Base-by-base conservation (phyloP, 2,329 filamentous ascomycete genomes). In the Ophiocordyceps unilateralis region DNA sequence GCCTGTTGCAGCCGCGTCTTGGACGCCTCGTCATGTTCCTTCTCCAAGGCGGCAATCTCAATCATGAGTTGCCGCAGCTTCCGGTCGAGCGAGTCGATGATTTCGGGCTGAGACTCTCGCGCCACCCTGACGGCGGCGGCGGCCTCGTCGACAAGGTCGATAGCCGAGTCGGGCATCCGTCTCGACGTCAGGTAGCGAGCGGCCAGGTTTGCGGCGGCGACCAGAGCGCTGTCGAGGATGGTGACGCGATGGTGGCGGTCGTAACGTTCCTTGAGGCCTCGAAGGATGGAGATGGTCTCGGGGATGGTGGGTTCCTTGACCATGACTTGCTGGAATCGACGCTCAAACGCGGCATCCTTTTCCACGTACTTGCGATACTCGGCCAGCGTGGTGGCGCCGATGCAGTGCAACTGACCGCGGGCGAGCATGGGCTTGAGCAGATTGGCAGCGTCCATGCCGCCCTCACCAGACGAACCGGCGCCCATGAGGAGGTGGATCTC, bases 281-380 rank as follows among this genome's bases (percentile, higher is more conserved):
- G 85, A n/a, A 98, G 79, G 55, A 98, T 98, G 20, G 91, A 98
- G 48, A 98, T 77, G 14, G 91, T 96, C 65, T 98, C 91, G 1
- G 76, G 62, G 41, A 96, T 80, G 6, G 77, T 72, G 2, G 91
- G 91, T 59, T 98, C 91, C 66, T 95, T 95, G 60, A 96, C 89
- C 39, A 98, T 64, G 34, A 98, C 91, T 63, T 98, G 91, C 61
- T 98, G 91, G 73, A 98, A 98, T 61, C 91, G 84, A 63, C 91
- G 85, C 64, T 98, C 91, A 59, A 98, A 98, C 40, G 91, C 91
- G 39, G 86, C 83, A 55, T 98, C 91, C 65, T 98, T 98, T 62
- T 98, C 91, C 49, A 98, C 94, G 64, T 98, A 96, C 63, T 98
- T 98, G 56, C 91, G 78, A 65, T 98, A 98, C 61, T 98, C 91